Percentiles rank a stretch among this genome's conserved stretches.
Conservation (phyloP, 768 basidiomycete species). For the Auricularia sp. region DNA sequence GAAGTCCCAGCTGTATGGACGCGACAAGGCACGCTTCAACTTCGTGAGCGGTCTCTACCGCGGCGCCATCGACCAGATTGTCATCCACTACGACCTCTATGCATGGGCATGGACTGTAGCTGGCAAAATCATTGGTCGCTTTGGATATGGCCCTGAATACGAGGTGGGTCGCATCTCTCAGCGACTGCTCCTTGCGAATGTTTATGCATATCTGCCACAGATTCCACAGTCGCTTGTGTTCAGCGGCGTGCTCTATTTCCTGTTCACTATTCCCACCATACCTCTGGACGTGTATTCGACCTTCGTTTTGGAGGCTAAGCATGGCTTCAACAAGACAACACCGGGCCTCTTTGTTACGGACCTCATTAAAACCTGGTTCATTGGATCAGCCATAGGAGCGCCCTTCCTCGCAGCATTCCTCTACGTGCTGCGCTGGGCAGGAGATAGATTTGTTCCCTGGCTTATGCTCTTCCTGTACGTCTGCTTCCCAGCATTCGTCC, state of each 20-base stretch:
- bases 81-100: slow-evolving; percentile 71
- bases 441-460: slow-evolving; percentile 86
- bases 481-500: neutral
- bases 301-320: slow-evolving; percentile 88
- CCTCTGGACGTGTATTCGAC: slow-evolving; percentile 79
- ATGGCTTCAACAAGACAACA: slow-evolving; percentile 96
- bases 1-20: slow-evolving; percentile 87
- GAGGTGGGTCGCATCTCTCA: slow-evolving; percentile 39
- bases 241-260: slow-evolving; percentile 51
- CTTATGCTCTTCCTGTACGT: slow-evolving; percentile 86
- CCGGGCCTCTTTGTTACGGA: slow-evolving; percentile 66
- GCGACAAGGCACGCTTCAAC: slow-evolving; percentile 79
- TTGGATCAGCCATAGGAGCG: slow-evolving; percentile 62
- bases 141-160: slow-evolving; percentile 62
- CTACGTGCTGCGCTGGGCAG: slow-evolving; percentile 86
- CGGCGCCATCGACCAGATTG: slow-evolving; percentile 54
- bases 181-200: neutral
- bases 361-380: slow-evolving; percentile 64
- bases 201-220: slow-evolving; percentile 27
- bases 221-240: slow-evolving; percentile 79
- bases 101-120: slow-evolving; percentile 72
- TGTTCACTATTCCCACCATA: slow-evolving; percentile 57
- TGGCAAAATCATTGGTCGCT: slow-evolving; percentile 35
- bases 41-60: slow-evolving; percentile 65
- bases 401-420: slow-evolving; percentile 85